phyloP scores from a whole-genome alignment of 2,329 filamentous ascomycete genomes.

The Nothophaeocryptopus gaeumannii region DNA sequence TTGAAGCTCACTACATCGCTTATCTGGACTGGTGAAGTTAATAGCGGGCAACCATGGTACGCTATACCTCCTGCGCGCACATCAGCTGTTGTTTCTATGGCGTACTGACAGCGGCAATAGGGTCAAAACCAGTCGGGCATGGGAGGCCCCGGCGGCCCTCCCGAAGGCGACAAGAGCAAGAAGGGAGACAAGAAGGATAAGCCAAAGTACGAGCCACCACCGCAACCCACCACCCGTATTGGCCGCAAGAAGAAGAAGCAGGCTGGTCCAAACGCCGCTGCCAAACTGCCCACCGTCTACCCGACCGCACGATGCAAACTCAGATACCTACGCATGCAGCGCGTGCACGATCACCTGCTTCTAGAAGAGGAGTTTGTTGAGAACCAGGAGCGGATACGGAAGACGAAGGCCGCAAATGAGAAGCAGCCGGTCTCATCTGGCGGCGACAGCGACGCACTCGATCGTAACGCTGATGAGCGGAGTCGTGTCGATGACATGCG shows the following conservation, averaged over 20 bases:
- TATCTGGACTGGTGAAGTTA: too few species aligned
- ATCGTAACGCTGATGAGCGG: constrained; percentile 91
- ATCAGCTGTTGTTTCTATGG: background rate
- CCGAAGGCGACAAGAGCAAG: constrained; percentile 72
- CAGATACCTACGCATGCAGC: constrained; percentile 94
- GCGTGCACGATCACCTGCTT: constrained; percentile 93
- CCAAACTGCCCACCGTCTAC: constrained; percentile 90
- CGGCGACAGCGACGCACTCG: constrained; percentile 71
- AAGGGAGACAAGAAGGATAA: constrained; percentile 92
- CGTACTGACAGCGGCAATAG: constrained; percentile 43
- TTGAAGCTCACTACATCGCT: too few species aligned
- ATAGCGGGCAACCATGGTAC: constrained; percentile 17
- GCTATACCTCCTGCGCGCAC: constrained; percentile 6
- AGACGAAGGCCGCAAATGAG: constrained; percentile 79
- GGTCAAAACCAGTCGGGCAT: constrained; percentile 86
- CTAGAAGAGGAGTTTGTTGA: constrained; percentile 98
- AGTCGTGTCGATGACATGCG: constrained; percentile 97
- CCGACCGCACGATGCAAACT: constrained; percentile 97
- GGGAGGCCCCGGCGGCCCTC: constrained; percentile 60
- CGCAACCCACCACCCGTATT: constrained; percentile 92
- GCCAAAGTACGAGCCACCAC: constrained; percentile 99
- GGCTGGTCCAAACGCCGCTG: constrained; percentile 86
- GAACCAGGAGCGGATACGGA: constrained; percentile 94
- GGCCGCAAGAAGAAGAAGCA: constrained; percentile 98
- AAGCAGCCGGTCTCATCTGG: constrained; percentile 56